Conservation (phyloP, 2,329 filamentous ascomycete genomes). For the Nigrospora osmanthi region DNA sequence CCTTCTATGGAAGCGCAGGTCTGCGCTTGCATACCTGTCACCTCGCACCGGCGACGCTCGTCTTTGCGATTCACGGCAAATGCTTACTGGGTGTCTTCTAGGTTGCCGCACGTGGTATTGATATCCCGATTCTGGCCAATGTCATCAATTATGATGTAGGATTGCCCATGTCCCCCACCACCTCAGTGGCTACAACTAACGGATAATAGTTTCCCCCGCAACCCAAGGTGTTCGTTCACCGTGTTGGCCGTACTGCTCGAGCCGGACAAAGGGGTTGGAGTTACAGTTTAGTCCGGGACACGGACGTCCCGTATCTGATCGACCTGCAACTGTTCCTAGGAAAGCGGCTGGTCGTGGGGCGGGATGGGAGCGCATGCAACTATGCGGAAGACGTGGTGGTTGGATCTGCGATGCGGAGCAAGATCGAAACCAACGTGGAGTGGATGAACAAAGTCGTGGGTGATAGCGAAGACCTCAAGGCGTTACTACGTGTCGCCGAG, state of each 20-base stretch:
- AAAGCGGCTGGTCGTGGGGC: slow-evolving; percentile 71
- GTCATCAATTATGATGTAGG: slow-evolving; percentile 85
- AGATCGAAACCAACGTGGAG: slow-evolving; percentile 70
- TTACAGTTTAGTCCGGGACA: slow-evolving; percentile 83
- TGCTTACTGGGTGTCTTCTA: no score
- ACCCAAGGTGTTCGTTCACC: slow-evolving; percentile 92
- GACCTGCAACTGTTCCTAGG: slow-evolving; percentile 93
- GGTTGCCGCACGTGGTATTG: slow-evolving; percentile 87
- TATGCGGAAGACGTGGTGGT: slow-evolving; percentile 80
- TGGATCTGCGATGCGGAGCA: slow-evolving; percentile 65
- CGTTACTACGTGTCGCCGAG: slow-evolving; percentile 63
- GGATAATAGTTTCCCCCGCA: slow-evolving; percentile 67
- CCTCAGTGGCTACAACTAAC: no score
- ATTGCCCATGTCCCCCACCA: no score
- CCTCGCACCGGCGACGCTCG: no score
- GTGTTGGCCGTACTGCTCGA: slow-evolving; percentile 91
- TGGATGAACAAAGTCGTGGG: slow-evolving; percentile 73
- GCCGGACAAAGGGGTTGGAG: slow-evolving; percentile 90
- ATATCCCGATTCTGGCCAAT: slow-evolving; percentile 92
- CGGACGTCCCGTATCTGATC: slow-evolving; percentile 84
- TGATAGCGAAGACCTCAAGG: slow-evolving; percentile 66
- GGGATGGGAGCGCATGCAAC: slow-evolving; percentile 52
- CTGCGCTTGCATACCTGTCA: no score
- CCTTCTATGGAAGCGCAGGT: no score
- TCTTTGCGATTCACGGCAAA: no score